Conservation (phyloP, 2,329 filamentous ascomycete species). For the Alternaria triticimaculans region DNA sequence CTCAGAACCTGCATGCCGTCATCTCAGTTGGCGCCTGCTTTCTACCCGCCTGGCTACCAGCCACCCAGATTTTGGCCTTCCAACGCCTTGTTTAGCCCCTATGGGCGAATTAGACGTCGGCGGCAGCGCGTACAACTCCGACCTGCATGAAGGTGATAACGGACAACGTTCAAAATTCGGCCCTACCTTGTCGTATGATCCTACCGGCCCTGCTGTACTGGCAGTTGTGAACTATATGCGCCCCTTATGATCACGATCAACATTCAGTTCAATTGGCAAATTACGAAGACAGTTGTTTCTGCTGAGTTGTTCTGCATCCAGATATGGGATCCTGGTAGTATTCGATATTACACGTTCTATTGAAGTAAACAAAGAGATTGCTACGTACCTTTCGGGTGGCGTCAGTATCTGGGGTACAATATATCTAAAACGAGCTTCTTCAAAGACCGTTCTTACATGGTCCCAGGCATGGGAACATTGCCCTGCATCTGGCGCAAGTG, state of each 20-base stretch:
- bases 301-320: neutral
- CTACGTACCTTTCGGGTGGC: neutral
- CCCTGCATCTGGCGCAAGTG: neutral
- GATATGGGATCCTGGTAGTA: neutral
- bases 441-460: neutral
- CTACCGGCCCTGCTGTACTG: constrained; percentile 11
- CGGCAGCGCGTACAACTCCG: constrained; percentile 29
- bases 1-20: constrained; percentile 16
- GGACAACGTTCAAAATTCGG: constrained; percentile 20
- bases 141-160: constrained; percentile 21
- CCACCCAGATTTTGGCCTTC: constrained; percentile 8
- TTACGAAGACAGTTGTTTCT: neutral
- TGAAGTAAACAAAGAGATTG: neutral
- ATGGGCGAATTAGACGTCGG: constrained; percentile 1
- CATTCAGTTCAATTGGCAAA: neutral
- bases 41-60: constrained; percentile 12
- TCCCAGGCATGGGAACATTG: neutral
- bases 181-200: constrained; percentile 12
- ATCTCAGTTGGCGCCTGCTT: constrained; percentile 18
- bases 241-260: constrained; percentile 15
- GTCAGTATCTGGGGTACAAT: neutral
- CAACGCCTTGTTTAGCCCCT: neutral
- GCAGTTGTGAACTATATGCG: neutral
- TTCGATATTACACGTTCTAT: neutral
- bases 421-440: neutral